A percentile compares a stretch with the other conserved stretches of the same genome.
Conservation (phyloP, 768 basidiomycete species). For the Podaxis sp. region DNA sequence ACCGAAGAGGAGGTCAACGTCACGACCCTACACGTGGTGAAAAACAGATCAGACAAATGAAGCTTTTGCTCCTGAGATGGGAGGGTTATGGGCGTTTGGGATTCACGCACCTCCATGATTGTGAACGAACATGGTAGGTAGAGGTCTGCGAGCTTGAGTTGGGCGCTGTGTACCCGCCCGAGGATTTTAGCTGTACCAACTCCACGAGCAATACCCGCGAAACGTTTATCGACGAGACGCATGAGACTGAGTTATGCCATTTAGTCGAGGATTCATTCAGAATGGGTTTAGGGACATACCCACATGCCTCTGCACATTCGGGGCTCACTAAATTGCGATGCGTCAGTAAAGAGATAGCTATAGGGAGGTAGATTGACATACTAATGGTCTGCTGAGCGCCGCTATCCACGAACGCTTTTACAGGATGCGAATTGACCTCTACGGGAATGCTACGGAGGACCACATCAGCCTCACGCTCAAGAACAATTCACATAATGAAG, state of each 20-base stretch:
- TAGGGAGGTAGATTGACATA: conserved; percentile 31
- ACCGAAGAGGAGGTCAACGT: conserved; percentile 94
- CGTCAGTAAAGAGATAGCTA: neutral
- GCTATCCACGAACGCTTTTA: conserved; percentile 98
- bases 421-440: conserved; percentile 85
- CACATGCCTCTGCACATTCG: conserved; percentile 86
- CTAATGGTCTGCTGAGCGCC: conserved; percentile 98
- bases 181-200: conserved; percentile 95
- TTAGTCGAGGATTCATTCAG: neutral
- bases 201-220: conserved; percentile 85
- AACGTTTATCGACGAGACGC: conserved; percentile 87
- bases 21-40: conserved; percentile 54
- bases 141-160: conserved; percentile 83
- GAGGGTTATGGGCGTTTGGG: neutral
- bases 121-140: conserved; percentile 88
- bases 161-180: conserved; percentile 90
- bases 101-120: conserved; percentile 76
- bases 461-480: neutral
- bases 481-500: neutral
- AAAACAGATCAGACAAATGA: neutral
- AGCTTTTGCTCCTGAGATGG: neutral
- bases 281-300: conserved; percentile 40
- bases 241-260: conserved; percentile 56
- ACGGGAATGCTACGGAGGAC: conserved; percentile 64
- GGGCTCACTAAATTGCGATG: conserved; percentile 65